phyloP scores from a whole-genome alignment of 768 basidiomycete species.

The Termitomyces sp. region DNA sequence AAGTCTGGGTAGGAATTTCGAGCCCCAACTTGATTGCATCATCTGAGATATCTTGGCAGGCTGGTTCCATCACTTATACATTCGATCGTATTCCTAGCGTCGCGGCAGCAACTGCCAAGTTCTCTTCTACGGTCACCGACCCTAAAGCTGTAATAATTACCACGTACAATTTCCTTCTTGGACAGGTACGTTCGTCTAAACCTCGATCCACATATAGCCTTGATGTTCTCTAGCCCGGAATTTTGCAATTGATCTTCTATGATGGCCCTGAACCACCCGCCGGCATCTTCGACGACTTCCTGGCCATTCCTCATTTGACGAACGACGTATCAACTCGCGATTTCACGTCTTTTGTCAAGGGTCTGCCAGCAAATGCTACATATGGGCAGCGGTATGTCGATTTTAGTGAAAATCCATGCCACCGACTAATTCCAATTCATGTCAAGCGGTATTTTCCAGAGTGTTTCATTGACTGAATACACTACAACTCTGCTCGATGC shows the following conservation, averaged over 20 bases:
- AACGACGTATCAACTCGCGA: slow-evolving; percentile 37
- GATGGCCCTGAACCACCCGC: slow-evolving; percentile 47
- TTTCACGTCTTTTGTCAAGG: slow-evolving; percentile 38
- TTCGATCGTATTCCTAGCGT: slow-evolving; percentile 22
- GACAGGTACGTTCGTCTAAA: slow-evolving; percentile 26
- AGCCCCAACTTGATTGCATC: neutral
- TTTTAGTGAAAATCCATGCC: slow-evolving; percentile 1
- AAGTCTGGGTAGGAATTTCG: slow-evolving; percentile 51
- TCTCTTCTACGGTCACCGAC: slow-evolving; percentile 39
- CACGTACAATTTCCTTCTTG: slow-evolving; percentile 37
- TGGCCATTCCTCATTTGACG: slow-evolving; percentile 38
- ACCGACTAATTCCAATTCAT: neutral
- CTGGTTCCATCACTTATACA: slow-evolving; percentile 41
- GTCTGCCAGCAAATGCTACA: slow-evolving; percentile 34
- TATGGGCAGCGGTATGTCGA: slow-evolving; percentile 20
- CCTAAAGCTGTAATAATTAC: slow-evolving; percentile 50
- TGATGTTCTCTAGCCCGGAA: slow-evolving; percentile 8
- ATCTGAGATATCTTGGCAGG: slow-evolving; percentile 28
- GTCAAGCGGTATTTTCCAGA: slow-evolving; percentile 30
- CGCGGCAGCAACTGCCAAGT: slow-evolving; percentile 36
- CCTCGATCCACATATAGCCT: neutral
- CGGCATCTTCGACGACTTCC: slow-evolving; percentile 51
- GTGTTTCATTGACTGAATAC: slow-evolving; percentile 37
- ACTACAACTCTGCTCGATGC: slow-evolving; percentile 35
- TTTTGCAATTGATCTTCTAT: slow-evolving; percentile 50